Base-by-base conservation (phyloP, 768 basidiomycete genomes). In the Boletus subcaerulescens region DNA sequence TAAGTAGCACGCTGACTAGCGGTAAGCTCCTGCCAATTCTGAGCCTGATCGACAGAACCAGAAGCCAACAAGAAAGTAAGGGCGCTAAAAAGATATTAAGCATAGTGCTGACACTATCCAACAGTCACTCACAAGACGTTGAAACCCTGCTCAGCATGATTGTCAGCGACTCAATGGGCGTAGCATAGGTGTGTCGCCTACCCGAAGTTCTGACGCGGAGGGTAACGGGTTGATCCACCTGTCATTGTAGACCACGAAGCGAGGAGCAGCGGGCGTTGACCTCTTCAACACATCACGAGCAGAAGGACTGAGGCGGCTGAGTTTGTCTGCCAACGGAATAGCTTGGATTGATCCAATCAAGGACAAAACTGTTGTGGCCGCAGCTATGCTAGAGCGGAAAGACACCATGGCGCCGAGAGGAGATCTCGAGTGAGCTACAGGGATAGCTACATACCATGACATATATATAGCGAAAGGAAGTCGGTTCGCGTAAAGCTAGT, bases 41-140 rank as follows among this genome's bases (percentile, higher is more conserved):
- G 65, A 7, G 78, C 80, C 66, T 80, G 63, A 55, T 81, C 79
- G 45, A 61, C 73, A 0, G 78, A 61, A 4, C 80, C 80, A 15
- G 68, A 66, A 11, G 65, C 62, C 15, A 78, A 59, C 45, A 77
- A 57, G 66, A 81, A 81, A 3, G 76, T 73, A 1, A 81, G 61
- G 20, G 73, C 62, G 48, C 75, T 76, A 39, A 13, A 15, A 38
- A 45, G 17, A 38, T 13, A 41, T 50, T 18, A 60, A 18, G 5
- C 22, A n/a, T 3, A 3, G 3, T 26, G 11, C 48, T 6, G 18
- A 24, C 4, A 24, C 3, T 18, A 32, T 17, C 12, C 7, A 24
- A 50, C 18, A 45, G 3, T 5, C 11, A 58, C 61, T 59, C 31
- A 73, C 73, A 70, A 75, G 43, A 71, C 71, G 33, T 70, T 74